Percentiles rank a stretch among this genome's conserved stretches.
phyloP scores from a whole-genome alignment of 164 flowering plant genomes.

The grape (Vitis vinifera) region ASM3070453v1 NC_081814.1:3215001-3215500 shows the following conservation, averaged over 20 bases:
- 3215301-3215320: background rate
- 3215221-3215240: constrained; percentile 76
- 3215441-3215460: background rate
- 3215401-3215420: constrained; percentile 61
- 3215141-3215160: too few relatives aligned
- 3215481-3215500: constrained; percentile 28
- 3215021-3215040: too few relatives aligned
- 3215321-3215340: background rate
- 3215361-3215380: constrained; percentile 41
- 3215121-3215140: too few relatives aligned
- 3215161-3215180: constrained; percentile 28
- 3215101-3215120: too few relatives aligned
- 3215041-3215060: too few relatives aligned
- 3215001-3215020: too few relatives aligned
- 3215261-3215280: constrained; percentile 41
- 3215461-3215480: background rate
- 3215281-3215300: constrained; percentile 20
- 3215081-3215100: too few relatives aligned
- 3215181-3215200: constrained; percentile 56
- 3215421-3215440: background rate
- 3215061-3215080: too few relatives aligned
- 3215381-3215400: constrained; percentile 57
- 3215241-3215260: constrained; percentile 56
- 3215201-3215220: constrained; percentile 65
- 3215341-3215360: background rate